phyloP scores from a whole-genome alignment of 83 land plant genomes.

The Larix sibirica region DNA sequence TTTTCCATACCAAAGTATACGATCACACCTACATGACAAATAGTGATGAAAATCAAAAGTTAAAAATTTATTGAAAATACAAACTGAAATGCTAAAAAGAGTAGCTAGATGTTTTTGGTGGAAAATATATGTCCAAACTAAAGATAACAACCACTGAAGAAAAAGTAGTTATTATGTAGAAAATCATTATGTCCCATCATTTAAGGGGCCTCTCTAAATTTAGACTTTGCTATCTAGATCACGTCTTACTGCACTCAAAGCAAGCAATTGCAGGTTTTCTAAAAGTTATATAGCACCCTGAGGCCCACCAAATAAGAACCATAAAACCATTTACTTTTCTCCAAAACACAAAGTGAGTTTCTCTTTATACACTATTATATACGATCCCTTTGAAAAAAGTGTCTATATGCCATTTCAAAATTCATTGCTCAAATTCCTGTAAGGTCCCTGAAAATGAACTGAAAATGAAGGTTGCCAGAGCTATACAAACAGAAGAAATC shows the following conservation, averaged over 20 bases:
- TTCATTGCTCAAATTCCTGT: neutral
- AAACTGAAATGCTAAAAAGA: neutral
- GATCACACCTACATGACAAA: conserved; percentile 56
- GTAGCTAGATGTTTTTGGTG: neutral
- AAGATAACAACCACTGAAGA: neutral
- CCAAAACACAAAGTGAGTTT: too few relatives aligned
- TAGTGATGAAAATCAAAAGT: neutral
- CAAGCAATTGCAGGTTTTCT: neutral
- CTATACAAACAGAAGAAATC: neutral
- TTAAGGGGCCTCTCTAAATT: neutral
- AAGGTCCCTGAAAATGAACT: neutral
- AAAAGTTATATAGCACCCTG: neutral
- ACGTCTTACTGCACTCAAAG: too few relatives aligned
- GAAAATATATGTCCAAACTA: neutral
- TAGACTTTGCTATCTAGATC: neutral
- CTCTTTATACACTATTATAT: neutral
- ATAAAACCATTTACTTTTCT: too few relatives aligned
- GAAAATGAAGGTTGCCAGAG: neutral
- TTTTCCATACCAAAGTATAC: conserved; percentile 69
- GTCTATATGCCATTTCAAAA: neutral
- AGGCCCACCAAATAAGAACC: neutral
- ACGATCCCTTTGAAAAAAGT: neutral
- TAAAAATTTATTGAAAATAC: neutral
- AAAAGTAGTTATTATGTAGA: neutral
- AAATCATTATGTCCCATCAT: neutral